A percentile compares a stretch with the other conserved stretches of the same genome.
These are phyloP conservation scores for Tuber borchii DNA, from an alignment of 495 filamentous ascomycete genomes.

Conservation along the genomic window DNA sequence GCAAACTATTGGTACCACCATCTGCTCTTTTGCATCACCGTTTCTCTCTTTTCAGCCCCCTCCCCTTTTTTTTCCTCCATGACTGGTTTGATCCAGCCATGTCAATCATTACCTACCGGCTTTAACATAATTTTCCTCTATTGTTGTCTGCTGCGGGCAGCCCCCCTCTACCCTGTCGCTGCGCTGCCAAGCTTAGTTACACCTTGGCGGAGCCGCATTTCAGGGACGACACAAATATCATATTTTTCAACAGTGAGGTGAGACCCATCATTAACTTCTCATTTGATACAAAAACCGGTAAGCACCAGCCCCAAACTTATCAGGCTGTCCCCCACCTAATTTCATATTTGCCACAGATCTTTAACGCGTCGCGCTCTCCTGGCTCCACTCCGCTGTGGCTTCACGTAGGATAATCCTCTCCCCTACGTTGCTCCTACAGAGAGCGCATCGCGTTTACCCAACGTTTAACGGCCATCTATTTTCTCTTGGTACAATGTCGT, in stretches of 20 bases:
- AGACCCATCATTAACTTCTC: background rate
- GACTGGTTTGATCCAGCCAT: no score
- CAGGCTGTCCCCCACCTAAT: background rate
- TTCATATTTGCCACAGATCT: background rate
- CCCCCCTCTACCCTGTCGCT: background rate
- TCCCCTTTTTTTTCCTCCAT: no score
- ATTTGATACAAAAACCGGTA: background rate
- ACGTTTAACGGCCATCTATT: background rate
- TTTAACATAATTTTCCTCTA: background rate
- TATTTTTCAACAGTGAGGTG: background rate
- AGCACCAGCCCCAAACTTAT: background rate
- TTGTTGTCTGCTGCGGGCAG: background rate
- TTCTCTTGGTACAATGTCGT: constrained; percentile 25
- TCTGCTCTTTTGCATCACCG: no score
- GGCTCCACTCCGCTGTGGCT: constrained; percentile 21
- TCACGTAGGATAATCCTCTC: constrained; percentile 11
- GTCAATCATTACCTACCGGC: background rate
- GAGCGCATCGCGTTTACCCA: background rate
- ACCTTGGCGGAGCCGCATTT: background rate
- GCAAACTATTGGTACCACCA: no score
- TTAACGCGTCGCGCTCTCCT: background rate
- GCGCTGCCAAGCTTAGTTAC: background rate
- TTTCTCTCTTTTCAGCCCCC: no score
- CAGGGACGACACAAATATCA: background rate
- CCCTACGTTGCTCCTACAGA: background rate